phyloP scores from a whole-genome alignment of 192 early-diverging fungal species.

The Dissophora ornata region DNA sequence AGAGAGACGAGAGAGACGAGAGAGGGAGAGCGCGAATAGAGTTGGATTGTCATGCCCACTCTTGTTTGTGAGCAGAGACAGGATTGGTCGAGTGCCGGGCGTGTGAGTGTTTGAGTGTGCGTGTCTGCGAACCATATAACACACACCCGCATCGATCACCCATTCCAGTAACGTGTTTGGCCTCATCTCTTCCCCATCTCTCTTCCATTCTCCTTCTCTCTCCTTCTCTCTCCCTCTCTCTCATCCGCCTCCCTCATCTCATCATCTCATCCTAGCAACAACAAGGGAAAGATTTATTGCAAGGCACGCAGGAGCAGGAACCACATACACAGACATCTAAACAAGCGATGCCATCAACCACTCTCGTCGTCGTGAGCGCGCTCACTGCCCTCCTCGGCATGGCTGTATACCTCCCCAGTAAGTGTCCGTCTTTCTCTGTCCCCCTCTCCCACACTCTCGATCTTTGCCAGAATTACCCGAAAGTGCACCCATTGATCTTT shows the following conservation, averaged over 20 bases:
- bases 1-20: too few species aligned
- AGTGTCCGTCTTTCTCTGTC: background rate
- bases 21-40: background rate
- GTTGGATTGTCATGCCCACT: too few species aligned
- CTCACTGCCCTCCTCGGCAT: constrained; percentile 28
- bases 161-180: too few species aligned
- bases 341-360: constrained; percentile 23
- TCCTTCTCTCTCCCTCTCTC: background rate
- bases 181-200: background rate
- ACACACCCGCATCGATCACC: too few species aligned
- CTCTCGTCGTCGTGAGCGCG: constrained; percentile 26
- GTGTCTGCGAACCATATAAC: too few species aligned
- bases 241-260: background rate
- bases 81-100: background rate
- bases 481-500: too few species aligned
- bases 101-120: background rate
- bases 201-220: background rate
- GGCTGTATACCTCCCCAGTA: constrained; percentile 49
- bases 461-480: too few species aligned
- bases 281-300: too few species aligned
- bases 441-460: too few species aligned
- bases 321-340: constrained; percentile 1
- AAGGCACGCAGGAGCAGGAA: background rate
- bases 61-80: too few species aligned
- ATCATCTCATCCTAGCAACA: constrained; percentile 2